A percentile compares a stretch with the other conserved stretches of the same genome.
These are phyloP conservation scores for Neocucurbitaria cava DNA, from an alignment of 2,329 filamentous ascomycete genomes.

Conservation along the genomic window DNA sequence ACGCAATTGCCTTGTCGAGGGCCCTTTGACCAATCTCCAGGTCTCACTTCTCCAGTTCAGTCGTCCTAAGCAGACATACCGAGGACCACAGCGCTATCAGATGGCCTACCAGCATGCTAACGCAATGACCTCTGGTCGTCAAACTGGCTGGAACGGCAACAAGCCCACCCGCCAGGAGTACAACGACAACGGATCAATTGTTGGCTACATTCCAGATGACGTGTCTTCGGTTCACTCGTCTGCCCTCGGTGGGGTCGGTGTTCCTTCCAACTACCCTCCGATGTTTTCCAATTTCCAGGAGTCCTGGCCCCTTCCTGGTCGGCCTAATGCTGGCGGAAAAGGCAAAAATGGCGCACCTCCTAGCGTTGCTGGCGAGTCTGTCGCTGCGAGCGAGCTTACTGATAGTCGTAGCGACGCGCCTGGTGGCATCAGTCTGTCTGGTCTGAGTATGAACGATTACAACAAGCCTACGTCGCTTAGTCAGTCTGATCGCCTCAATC, in stretches of 20 bases:
- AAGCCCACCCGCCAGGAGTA: slow-evolving; percentile 60
- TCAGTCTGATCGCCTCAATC: slow-evolving; percentile 89
- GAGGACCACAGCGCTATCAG: slow-evolving; percentile 85
- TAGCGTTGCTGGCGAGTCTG: slow-evolving; percentile 89
- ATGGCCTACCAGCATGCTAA: slow-evolving; percentile 75
- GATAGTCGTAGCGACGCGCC: slow-evolving; percentile 80
- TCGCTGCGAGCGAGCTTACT: slow-evolving; percentile 88
- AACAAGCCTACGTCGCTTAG: slow-evolving; percentile 76
- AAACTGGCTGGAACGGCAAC: slow-evolving; percentile 54
- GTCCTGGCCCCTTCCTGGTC: slow-evolving; percentile 83
- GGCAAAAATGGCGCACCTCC: slow-evolving; percentile 68
- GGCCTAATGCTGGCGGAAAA: slow-evolving; percentile 70
- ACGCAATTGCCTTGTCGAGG: slow-evolving; percentile 92
- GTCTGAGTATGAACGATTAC: slow-evolving; percentile 75
- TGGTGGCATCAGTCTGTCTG: slow-evolving; percentile 87
- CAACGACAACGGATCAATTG: slow-evolving; percentile 82
- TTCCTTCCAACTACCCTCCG: slow-evolving; percentile 83
- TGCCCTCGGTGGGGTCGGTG: slow-evolving; percentile 82
- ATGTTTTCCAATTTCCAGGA: slow-evolving; percentile 97
- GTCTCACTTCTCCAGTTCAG: slow-evolving; percentile 94
- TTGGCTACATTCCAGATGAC: slow-evolving; percentile 96
- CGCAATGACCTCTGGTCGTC: slow-evolving; percentile 60
- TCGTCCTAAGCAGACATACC: slow-evolving; percentile 89
- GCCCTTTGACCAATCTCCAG: slow-evolving; percentile 93
- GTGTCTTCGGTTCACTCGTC: slow-evolving; percentile 96